Base-by-base conservation (phyloP, 305 asterid genomes). In the Fraxinus nigra region DNA sequence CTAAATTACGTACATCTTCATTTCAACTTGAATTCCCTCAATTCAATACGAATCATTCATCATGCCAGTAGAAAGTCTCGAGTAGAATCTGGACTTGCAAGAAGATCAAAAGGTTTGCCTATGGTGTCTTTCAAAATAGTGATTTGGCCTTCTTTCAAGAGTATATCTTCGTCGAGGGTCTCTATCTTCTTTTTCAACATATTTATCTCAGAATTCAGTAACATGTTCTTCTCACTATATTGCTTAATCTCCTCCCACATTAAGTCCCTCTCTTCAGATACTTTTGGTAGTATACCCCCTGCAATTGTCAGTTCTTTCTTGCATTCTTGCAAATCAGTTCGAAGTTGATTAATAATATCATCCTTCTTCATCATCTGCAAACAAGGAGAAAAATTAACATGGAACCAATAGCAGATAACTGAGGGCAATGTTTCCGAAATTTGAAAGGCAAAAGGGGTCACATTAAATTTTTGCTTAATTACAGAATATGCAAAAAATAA, bases 121-220 rank as follows among this genome's bases (percentile, higher is more conserved):
- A 95, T 9, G 51, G 93, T 85, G 81, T 97, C 99, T 88, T 92
- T 95, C 85, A 97, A 79, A 72, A 97, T 95, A 80, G 97, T 81
- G 88, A 97, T 97, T 79, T 97, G 98, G 77, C 99, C 99, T 88
- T 97, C 99, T 82, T 97, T 97, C 74, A 95, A 10, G 7, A 97
- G 94, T 84, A 93, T 85, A 51, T 95, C 99, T 85, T 97, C 99
- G 3, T 97, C 98, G 0, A 97, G 97, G 54, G 86, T 79, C 85
- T 95, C 98, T 22, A 93, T 87, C 88, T 95, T 97, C 92, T 92
- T 97, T 79, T 88, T 97, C 91, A 97, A 78, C 32, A 82, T 75
- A 61, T 85, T 89, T 82, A 88, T 80, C 90, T 97, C 97, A 8
- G 92, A 81, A 80, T 84, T 93, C 88, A 93, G 24, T 78, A 95